phyloP scores from a whole-genome alignment of 257 asterid genomes.

The Salvia hispanica region DNA sequence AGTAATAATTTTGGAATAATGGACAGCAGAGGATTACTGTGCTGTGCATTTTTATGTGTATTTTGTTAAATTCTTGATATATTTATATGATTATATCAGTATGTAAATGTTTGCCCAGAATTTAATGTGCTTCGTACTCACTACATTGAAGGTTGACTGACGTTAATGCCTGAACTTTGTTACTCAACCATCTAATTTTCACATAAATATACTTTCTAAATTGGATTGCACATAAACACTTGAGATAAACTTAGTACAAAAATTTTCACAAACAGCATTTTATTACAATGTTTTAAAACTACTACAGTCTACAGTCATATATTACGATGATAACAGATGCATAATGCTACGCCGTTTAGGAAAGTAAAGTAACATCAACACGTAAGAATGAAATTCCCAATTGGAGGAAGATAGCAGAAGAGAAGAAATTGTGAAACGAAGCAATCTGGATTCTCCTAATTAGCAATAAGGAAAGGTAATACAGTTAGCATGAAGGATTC shows the following conservation, averaged over 20 bases:
- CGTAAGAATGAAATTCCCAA: no score
- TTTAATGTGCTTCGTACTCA: no score
- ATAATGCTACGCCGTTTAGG: not conserved
- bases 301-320: no score
- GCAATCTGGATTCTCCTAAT: conserved; percentile 29
- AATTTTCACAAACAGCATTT: conserved; percentile 13
- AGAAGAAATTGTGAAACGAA: conserved; percentile 1
- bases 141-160: no score
- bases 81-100: no score
- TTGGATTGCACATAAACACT: no score
- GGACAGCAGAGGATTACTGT: not conserved
- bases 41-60: not conserved
- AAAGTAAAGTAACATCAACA: no score
- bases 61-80: not conserved
- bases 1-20: not conserved
- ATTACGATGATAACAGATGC: conserved; percentile 9
- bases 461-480: conserved; percentile 86
- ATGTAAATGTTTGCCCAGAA: no score
- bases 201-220: no score
- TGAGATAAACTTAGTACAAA: not conserved
- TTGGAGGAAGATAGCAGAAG: no score
- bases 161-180: no score
- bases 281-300: conserved; percentile 16
- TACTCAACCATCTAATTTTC: no score
- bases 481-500: conserved; percentile 88